Base-by-base conservation (phyloP, 345 rosid genomes). In the Populus simonii region DNA sequence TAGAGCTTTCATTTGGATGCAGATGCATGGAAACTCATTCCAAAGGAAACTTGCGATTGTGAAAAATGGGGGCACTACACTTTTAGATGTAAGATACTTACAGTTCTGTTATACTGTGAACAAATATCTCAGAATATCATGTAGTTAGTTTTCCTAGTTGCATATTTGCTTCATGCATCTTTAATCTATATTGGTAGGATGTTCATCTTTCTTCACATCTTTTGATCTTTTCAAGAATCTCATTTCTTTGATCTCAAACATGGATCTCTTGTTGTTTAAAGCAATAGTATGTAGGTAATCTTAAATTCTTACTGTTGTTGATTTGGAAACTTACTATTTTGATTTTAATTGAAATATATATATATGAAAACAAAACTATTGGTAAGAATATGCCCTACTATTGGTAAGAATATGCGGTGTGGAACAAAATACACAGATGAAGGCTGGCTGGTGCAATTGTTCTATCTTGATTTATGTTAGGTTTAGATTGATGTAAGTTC, bases 1-100 rank as follows among this genome's bases (percentile, higher is more conserved):
- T 69, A 79, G 53, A 62, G 69, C 27, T 72, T 73, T 80, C 51
- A 53, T 76, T 77, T 75, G 71, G 74, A 53, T 45, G 77, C 92
- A 96, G 99, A 90, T 96, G 92, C 96, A 85, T 83, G 99, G 99
- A 78, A 88, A 96, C 85, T 94, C 99, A 61, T 96, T 89, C 86
- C 98, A 96, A 83, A 87, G 93, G 84, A 96, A 90, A 80, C 97
- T 96, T 76, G 83, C 92, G 27, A 85, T 96, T 11, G 83, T 96
- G 67, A 96, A 91, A 84, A 85, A 84, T 80, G 97, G 96, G 11
- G 92, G 87, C 78, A 83, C 91, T 73, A 92, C 94, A 51, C 57
- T 84, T 82, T 27, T 85, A 5, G 93, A 94, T 78, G 99, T 96
- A 94, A 90, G 89, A 80, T 16, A 39, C 22, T 67, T 78, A 78